Conservation (phyloP, 768 basidiomycete genomes). For the Rhizopogon roseolus region DNA sequence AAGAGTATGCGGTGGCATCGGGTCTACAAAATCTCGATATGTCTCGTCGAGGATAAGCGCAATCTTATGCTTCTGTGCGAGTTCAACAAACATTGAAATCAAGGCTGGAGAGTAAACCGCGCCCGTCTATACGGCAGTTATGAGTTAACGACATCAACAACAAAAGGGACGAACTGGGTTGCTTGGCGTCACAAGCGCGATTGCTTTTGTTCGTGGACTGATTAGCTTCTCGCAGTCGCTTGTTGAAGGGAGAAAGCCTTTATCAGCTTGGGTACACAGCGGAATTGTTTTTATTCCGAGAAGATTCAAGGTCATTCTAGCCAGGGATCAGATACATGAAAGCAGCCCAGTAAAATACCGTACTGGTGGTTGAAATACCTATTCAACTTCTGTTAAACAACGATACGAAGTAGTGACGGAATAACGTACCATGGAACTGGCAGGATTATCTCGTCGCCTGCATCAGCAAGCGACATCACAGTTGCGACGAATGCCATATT, state of each 20-base stretch:
- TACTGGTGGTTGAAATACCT: conserved; percentile 71
- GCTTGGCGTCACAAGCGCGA: conserved; percentile 73
- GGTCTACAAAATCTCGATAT: conserved; percentile 75
- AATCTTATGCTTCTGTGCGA: conserved; percentile 49
- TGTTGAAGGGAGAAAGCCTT: conserved; percentile 58
- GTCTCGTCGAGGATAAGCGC: conserved; percentile 86
- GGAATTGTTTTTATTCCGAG: conserved; percentile 57
- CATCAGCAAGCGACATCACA: conserved; percentile 60
- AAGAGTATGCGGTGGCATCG: conserved; percentile 48
- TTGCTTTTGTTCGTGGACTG: conserved; percentile 56
- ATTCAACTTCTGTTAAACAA: not conserved
- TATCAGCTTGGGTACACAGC: conserved; percentile 43
- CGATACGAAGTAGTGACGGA: not conserved
- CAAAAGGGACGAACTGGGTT: conserved; percentile 49
- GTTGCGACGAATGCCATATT: conserved; percentile 66
- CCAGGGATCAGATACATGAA: not conserved
- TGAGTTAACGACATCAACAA: not conserved
- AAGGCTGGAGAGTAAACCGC: conserved; percentile 57
- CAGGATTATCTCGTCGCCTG: conserved; percentile 67
- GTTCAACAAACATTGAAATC: conserved; percentile 51
- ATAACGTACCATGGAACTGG: conserved; percentile 60
- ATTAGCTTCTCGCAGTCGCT: conserved; percentile 46
- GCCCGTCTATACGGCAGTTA: conserved; percentile 47
- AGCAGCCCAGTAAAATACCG: not conserved
- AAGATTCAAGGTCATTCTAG: conserved; percentile 65